These are phyloP conservation scores for Oryza australiensis DNA, from an alignment of 176 grass and related monocot species.

Conservation along the genomic window DNA sequence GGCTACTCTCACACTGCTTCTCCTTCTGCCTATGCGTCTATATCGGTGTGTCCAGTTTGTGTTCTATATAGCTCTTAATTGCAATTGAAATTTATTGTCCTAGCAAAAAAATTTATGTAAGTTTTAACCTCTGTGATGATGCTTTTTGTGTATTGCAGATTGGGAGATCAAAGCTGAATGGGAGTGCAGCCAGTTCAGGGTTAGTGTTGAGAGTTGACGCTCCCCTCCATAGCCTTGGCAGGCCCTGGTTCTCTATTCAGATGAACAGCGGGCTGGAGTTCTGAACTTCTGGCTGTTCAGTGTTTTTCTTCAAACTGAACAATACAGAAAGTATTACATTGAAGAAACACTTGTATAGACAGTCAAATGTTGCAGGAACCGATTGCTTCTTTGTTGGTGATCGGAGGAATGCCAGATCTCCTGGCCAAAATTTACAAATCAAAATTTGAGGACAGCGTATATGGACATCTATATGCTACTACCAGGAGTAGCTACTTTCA, in stretches of 20 bases:
- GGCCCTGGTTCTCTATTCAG: slow-evolving; percentile 59
- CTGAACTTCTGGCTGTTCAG: slow-evolving; percentile 27
- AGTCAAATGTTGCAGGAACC: not conserved
- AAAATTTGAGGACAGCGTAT: not conserved
- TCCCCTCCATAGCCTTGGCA: slow-evolving; percentile 39
- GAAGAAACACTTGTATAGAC: slow-evolving; percentile 1
- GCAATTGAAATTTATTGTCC: not conserved
- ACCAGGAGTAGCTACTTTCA: no score
- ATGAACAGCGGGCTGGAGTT: slow-evolving; percentile 75
- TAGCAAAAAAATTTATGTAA: not conserved
- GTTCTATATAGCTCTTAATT: not conserved
- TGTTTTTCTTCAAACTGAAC: not conserved
- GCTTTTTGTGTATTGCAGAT: slow-evolving; percentile 18
- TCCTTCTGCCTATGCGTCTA: slow-evolving; percentile 56
- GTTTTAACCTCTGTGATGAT: not conserved
- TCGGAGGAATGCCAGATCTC: not conserved
- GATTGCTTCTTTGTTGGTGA: not conserved
- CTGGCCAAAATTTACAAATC: not conserved
- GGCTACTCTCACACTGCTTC: slow-evolving; percentile 46
- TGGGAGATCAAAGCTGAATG: slow-evolving; percentile 62
- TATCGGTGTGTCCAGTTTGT: slow-evolving; percentile 48
- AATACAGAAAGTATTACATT: not conserved
- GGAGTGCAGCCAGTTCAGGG: slow-evolving; percentile 40
- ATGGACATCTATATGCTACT: no score
- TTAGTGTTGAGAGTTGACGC: slow-evolving; percentile 56